These are phyloP conservation scores for Cetraspora pellucida DNA, from an alignment of 192 early-diverging fungal genomes.

Conservation along the genomic window DNA sequence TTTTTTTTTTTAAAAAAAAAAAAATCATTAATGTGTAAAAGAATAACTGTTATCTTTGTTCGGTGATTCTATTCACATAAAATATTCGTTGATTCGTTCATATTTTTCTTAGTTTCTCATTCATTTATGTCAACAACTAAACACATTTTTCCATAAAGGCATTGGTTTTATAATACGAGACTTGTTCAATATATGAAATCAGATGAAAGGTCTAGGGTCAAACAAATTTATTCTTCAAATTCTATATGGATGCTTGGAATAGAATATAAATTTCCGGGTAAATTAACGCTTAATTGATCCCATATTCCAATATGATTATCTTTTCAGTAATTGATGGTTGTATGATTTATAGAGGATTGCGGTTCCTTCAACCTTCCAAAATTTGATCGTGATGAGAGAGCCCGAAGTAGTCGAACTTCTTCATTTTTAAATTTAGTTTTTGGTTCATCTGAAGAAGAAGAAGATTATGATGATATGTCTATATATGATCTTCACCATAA, in stretches of 20 bases:
- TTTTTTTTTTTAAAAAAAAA: not conserved
- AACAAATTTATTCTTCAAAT: conserved; percentile 37
- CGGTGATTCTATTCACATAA: not conserved
- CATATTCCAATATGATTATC: too few species aligned
- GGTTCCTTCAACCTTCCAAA: conserved; percentile 21
- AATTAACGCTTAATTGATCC: not conserved
- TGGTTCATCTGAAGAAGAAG: conserved; percentile 27
- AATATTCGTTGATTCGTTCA: not conserved
- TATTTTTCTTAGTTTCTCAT: not conserved
- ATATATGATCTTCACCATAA: not conserved
- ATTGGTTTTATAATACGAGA: conserved; percentile 49
- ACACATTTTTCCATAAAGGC: conserved; percentile 26
- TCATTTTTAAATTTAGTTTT: conserved; percentile 29
- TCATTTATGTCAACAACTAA: not conserved
- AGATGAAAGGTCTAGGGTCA: conserved; percentile 42
- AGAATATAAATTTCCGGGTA: conserved; percentile 39
- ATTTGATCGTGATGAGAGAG: conserved; percentile 2
- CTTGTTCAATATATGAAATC: conserved; percentile 45
- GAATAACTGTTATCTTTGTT: not conserved
- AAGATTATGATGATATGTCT: conserved; percentile 22
- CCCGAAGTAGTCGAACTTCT: conserved; percentile 21
- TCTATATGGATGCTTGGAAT: conserved; percentile 48
- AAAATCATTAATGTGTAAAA: not conserved
- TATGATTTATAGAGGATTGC: conserved; percentile 21
- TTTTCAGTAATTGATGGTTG: not conserved